Base-by-base conservation (phyloP, 805 yeast genomes). In the Lachancea meyersii region DNA sequence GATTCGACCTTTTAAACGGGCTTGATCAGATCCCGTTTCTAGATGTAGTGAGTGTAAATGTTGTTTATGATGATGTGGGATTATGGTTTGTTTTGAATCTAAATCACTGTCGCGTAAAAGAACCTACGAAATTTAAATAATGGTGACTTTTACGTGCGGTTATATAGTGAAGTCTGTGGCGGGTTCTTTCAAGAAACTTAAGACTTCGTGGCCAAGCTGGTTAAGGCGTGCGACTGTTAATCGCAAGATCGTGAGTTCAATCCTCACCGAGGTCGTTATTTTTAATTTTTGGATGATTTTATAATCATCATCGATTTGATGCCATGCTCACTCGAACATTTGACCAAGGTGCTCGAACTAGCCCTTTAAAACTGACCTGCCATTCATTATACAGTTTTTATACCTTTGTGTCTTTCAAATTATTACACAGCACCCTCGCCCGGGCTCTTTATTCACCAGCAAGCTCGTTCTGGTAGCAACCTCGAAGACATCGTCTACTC, bases 401-500 rank as follows among this genome's bases (percentile, higher is more conserved):
- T 10, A 14, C 16, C 30, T 13, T 18, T 14, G 19, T 8, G 10
- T 17, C 20, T 30, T 16, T 23, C 28, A 56, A 19, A 62, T 53
- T 17, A 69, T 58, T 4, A 63, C 60, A 45, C 74, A 72, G 40
- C 66, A 63, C 5, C 51, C 54, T 18, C 51, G 50, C 3, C 70
- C 67, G 4, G 70, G 70, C 22, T 70, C 70, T 37, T 73, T 68
- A 38, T 72, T 70, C 17, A 76, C 74, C 32, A 87, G 64, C 43
- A 87, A 65, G 57, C 93, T 82, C 3, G 89, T 80, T 52, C 97
- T 72, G 1, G 95, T 86, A 13, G 97, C 96, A 39, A 79, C 77
- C 64, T 89, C 97, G 61, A 89, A 88, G 2, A 89, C 89, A 57
- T 86, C 94, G 62, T 88, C 96, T 18, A 89, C 97, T 10, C 95